Conservation (phyloP, 352 stramenopile species). For the Elongisporangium anandrum region DNA sequence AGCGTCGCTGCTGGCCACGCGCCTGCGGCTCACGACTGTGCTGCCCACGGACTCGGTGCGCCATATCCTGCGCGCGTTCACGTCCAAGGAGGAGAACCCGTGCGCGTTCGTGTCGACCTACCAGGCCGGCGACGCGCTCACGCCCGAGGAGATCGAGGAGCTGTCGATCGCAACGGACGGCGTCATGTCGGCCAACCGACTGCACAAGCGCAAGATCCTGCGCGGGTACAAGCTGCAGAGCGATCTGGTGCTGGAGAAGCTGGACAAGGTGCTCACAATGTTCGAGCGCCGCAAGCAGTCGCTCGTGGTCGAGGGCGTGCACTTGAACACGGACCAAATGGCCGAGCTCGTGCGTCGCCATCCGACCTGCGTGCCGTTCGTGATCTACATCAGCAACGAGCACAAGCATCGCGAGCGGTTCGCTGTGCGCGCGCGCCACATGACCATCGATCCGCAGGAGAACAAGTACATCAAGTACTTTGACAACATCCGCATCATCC, state of each 20-base stretch:
- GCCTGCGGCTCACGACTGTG: conserved; percentile 78
- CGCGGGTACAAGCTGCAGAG: conserved; percentile 83
- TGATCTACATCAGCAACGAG: conserved; percentile 90
- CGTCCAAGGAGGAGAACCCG: conserved; percentile 73
- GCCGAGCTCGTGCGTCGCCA: conserved; percentile 72
- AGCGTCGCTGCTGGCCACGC: conserved; percentile 68
- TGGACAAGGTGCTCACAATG: conserved; percentile 81
- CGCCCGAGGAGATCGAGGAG: conserved; percentile 41
- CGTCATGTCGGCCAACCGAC: conserved; percentile 60
- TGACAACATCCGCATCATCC: conserved; percentile 88
- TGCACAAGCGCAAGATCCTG: conserved; percentile 82
- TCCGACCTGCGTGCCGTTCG: conserved; percentile 81
- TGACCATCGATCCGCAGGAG: conserved; percentile 85
- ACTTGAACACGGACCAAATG: conserved; percentile 83
- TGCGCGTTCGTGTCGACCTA: conserved; percentile 86
- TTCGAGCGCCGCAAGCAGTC: conserved; percentile 80
- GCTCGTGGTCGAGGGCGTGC: conserved; percentile 83
- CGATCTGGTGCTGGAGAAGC: conserved; percentile 76
- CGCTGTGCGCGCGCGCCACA: conserved; percentile 77
- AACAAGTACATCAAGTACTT: conserved; percentile 92
- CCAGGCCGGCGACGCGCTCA: conserved; percentile 77
- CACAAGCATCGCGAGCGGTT: conserved; percentile 86
- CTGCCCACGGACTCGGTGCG: conserved; percentile 83
- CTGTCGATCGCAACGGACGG: conserved; percentile 21
- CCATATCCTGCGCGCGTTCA: conserved; percentile 78